These are phyloP conservation scores for Rheum nobile DNA, from an alignment of 148 eudicot genomes.

Conservation along the genomic window DNA sequence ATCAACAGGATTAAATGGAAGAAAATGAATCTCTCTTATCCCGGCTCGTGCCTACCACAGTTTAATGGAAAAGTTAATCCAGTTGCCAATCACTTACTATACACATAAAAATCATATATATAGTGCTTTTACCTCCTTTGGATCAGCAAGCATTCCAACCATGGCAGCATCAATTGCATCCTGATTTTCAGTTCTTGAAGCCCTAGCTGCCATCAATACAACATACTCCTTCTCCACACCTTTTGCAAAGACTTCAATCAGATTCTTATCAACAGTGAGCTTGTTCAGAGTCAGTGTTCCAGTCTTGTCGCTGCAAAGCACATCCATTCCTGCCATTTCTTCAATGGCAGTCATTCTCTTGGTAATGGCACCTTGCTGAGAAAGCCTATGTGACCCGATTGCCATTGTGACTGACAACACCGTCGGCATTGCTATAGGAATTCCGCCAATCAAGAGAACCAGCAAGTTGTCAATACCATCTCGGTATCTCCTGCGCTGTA, in stretches of 20 bases:
- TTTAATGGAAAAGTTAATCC: too few species aligned
- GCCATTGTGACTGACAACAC: constrained; percentile 73
- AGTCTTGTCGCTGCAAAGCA: constrained; percentile 69
- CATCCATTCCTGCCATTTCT: constrained; percentile 88
- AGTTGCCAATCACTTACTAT: background rate
- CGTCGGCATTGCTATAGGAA: constrained; percentile 70
- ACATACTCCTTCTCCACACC: constrained; percentile 56
- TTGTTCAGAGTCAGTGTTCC: constrained; percentile 67
- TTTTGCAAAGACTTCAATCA: constrained; percentile 55
- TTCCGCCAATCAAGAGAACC: constrained; percentile 62
- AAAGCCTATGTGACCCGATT: constrained; percentile 59
- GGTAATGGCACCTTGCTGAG: constrained; percentile 69
- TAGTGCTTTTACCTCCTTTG: constrained; percentile 48
- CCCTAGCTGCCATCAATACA: constrained; percentile 57
- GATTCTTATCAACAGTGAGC: constrained; percentile 41
- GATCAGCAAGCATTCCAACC: constrained; percentile 62
- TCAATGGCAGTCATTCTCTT: constrained; percentile 83
- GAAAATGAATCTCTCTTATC: constrained; percentile 53
- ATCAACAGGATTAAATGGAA: constrained; percentile 75
- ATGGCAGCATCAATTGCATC: constrained; percentile 81
- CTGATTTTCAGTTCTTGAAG: constrained; percentile 68
- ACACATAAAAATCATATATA: background rate
- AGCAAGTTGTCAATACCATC: constrained; percentile 55
- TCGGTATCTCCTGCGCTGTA: constrained; percentile 43
- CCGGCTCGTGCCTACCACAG: constrained; percentile 59